Conservation (phyloP, 345 rosid species). For the Dipteronia dyeriana region DNA sequence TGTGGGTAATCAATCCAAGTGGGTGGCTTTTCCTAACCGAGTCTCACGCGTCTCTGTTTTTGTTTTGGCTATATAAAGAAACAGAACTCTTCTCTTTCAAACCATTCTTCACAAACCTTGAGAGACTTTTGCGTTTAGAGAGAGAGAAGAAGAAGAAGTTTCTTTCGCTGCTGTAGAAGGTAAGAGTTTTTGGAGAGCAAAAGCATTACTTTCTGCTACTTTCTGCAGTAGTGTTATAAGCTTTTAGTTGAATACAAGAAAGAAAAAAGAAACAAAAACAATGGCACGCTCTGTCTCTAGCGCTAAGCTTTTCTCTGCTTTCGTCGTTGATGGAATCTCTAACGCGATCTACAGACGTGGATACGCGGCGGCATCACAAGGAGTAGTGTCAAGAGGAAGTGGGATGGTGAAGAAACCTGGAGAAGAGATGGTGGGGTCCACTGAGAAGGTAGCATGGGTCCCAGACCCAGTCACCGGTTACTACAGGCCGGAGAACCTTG, state of each 20-base stretch:
- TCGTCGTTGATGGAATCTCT: constrained; percentile 37
- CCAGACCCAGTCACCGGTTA: constrained; percentile 88
- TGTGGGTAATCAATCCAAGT: neutral
- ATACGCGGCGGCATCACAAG: constrained; percentile 38
- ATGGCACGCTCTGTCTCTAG: constrained; percentile 55
- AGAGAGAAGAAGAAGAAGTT: constrained; percentile 3
- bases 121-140: neutral
- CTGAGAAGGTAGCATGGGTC: constrained; percentile 62
- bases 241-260: neutral
- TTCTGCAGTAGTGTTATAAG: constrained; percentile 13
- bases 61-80: neutral
- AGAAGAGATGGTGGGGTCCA: constrained; percentile 44
- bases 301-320: constrained; percentile 45
- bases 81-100: neutral
- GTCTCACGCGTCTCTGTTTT: neutral
- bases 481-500: constrained; percentile 74
- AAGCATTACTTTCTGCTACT: constrained; percentile 4
- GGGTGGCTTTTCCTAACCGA: neutral
- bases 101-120: neutral
- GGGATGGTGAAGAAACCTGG: constrained; percentile 42
- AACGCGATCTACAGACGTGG: constrained; percentile 41
- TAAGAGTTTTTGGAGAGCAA: neutral
- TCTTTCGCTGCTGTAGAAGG: constrained; percentile 20
- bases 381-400: constrained; percentile 19
- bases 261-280: neutral